Conservation (phyloP, 169 alveolate species). For the Fabrea salina region DNA sequence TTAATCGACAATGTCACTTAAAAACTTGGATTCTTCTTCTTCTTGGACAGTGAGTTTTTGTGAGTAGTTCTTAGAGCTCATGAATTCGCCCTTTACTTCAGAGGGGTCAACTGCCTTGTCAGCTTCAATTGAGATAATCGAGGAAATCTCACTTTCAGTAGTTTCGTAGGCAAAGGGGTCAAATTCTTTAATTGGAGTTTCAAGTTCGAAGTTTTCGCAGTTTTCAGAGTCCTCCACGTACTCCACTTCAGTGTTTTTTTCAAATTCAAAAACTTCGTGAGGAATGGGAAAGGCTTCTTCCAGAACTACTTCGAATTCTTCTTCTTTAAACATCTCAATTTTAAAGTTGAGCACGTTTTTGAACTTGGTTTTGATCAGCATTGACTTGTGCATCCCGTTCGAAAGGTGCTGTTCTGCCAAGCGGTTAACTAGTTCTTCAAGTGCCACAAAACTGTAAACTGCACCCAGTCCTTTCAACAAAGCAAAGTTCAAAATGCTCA, state of each 20-base stretch:
- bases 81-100: background rate
- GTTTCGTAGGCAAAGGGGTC: background rate
- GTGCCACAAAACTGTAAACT: background rate
- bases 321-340: background rate
- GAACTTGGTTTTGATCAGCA: background rate
- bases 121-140: background rate
- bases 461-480: background rate
- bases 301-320: background rate
- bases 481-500: background rate
- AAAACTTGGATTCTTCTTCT: background rate
- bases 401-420: background rate
- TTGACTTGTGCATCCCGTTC: background rate
- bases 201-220: background rate
- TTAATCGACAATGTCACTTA: too few relatives aligned
- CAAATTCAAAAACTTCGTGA: background rate
- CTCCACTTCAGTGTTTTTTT: too few relatives aligned
- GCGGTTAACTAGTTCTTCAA: background rate
- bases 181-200: background rate
- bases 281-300: background rate
- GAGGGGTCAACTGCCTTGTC: background rate
- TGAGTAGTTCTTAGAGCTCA: background rate
- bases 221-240: too few relatives aligned
- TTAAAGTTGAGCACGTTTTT: background rate
- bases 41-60: background rate
- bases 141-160: background rate